Evolutionary conservation across 164 flowering plant species (phyloP), one percentile per base, ranked within the genome.

Genomic region (Vitis rotundifolia): DNA sequence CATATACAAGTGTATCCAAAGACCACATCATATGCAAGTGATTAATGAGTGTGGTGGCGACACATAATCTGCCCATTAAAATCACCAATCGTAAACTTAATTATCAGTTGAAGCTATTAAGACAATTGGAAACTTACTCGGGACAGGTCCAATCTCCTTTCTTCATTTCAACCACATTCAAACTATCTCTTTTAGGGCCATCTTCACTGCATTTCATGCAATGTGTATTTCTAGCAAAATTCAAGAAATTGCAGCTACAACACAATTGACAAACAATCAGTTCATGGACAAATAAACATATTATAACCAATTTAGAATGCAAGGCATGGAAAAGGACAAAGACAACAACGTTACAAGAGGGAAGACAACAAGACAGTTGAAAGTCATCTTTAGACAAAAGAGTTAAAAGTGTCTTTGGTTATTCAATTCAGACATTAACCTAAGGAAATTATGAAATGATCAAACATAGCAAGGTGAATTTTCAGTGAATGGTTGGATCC

Each of bases 141-240:
- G 82, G 60, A 47, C 87, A 83, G 49, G 47, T 73, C 86, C 89
- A 85, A 68, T 83, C 89, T 72, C 89, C 84, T 73, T 71, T 71
- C 68, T 74, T 76, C 76, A 78, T 64, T 70, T 77, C 83, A 61
- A 60, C 58, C 9, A 63, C 75, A 64, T n/a, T 31, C 10, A 2
- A 37, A 22, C 66, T 66, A 53, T 49, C 71, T 11, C 49, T 59
- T 70, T 74, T 77, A 47, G 86, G 84, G 12, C 83, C 74, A 53
- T 67, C 73, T 73, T 79, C 84, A 11, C 66, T 71, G 57, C 88
- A 85, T 61, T 79, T 59, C 26, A 51, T 72, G 76, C 88, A 85
- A 61, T 28, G 53, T 47, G 14, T 31, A 71, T 85, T 85, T 68
- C 63, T 79, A 8, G 83, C n/a, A 28, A 85, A 82, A 69, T 85